Conservation (phyloP, 257 asterid species). For the Solanum megistacrolobum region DNA sequence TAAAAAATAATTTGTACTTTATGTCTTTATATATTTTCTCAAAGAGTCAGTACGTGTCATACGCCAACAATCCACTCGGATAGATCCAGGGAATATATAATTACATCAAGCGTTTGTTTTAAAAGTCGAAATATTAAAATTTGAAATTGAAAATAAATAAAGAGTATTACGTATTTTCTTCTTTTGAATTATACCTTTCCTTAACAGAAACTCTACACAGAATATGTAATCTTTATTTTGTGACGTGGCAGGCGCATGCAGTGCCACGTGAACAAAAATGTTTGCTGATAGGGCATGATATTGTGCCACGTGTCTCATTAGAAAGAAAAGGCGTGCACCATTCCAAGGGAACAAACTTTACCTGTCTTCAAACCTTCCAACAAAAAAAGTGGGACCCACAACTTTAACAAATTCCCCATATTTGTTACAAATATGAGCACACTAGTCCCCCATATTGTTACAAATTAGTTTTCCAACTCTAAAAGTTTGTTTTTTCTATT, state of each 20-base stretch:
- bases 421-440: neutral
- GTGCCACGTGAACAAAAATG: neutral
- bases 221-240: neutral
- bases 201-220: neutral
- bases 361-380: slow-evolving; percentile 40
- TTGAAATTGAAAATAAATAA: neutral
- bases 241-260: slow-evolving; percentile 20
- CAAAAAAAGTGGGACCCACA: slow-evolving; percentile 31
- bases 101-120: neutral
- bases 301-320: slow-evolving; percentile 24
- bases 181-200: neutral
- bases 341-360: slow-evolving; percentile 11
- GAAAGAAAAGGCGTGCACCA: slow-evolving; percentile 7
- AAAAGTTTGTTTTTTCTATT: neutral
- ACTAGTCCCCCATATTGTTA: neutral
- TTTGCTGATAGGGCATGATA: neutral
- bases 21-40: too few relatives aligned
- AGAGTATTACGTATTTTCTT: neutral
- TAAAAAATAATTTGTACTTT: too few relatives aligned
- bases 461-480: neutral
- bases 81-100: too few relatives aligned
- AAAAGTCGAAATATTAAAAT: neutral
- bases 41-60: too few relatives aligned
- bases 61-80: too few relatives aligned
- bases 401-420: slow-evolving; percentile 8